phyloP scores from a whole-genome alignment of 352 stramenopile species.

The Pythium periplocum region DNA sequence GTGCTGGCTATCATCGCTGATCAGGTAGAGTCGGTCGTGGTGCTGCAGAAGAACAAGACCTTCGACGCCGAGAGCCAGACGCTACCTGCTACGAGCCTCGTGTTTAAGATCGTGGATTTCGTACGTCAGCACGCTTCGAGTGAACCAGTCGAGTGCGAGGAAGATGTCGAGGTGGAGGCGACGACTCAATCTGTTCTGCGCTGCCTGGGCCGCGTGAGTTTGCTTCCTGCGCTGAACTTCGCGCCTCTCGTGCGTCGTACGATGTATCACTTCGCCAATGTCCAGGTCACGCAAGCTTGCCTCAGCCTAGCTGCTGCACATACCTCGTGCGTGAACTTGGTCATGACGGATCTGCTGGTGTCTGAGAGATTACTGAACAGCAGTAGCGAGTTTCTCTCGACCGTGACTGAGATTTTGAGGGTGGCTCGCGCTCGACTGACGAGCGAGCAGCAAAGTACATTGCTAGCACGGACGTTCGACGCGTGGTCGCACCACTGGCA shows the following conservation, averaged over 20 bases:
- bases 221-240: not conserved
- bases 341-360: not conserved
- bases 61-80: slow-evolving; percentile 13
- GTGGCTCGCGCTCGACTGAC: too few species aligned
- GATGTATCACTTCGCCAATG: not conserved
- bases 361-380: too few species aligned
- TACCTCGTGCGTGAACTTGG: not conserved
- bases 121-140: slow-evolving; percentile 3
- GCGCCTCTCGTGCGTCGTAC: not conserved
- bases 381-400: too few species aligned
- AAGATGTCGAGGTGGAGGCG: not conserved
- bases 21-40: slow-evolving; percentile 3
- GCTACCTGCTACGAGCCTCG: slow-evolving; percentile 8
- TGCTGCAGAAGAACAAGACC: slow-evolving; percentile 14
- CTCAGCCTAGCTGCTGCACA: not conserved
- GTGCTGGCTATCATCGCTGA: slow-evolving; percentile 6
- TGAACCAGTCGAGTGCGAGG: not conserved
- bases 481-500: too few species aligned
- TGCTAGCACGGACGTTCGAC: too few species aligned
- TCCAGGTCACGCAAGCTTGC: not conserved
- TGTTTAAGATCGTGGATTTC: slow-evolving; percentile 11
- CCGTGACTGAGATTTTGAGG: not conserved
- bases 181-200: not conserved
- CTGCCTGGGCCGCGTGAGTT: slow-evolving; percentile 3
- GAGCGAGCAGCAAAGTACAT: too few species aligned